These are phyloP conservation scores for Crucibulum parvulum DNA, from an alignment of 1,284 basidiomycete genomes.

Conservation along the genomic window DNA sequence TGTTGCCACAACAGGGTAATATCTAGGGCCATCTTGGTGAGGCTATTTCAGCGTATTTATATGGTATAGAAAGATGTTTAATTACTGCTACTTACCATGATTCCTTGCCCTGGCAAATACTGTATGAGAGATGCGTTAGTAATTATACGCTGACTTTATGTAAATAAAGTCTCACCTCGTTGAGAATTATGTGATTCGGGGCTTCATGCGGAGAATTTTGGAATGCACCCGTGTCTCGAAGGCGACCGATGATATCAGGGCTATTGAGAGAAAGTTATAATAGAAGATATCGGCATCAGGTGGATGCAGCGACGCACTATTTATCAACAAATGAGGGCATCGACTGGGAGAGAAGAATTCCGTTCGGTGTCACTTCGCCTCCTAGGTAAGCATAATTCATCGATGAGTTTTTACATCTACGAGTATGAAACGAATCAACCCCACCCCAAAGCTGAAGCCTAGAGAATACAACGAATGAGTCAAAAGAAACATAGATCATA, in stretches of 20 bases:
- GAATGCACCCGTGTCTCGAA: slow-evolving; percentile 70
- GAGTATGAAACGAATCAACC: not conserved
- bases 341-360: slow-evolving; percentile 63
- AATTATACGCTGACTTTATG: slow-evolving; percentile 15
- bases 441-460: slow-evolving; percentile 83
- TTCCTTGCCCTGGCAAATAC: slow-evolving; percentile 92
- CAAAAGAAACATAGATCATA: slow-evolving; percentile 3
- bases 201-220: slow-evolving; percentile 61
- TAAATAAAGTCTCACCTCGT: slow-evolving; percentile 60
- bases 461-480: slow-evolving; percentile 12
- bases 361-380: slow-evolving; percentile 70
- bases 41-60: slow-evolving; percentile 57
- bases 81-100: slow-evolving; percentile 66
- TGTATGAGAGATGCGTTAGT: slow-evolving; percentile 28
- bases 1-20: slow-evolving; percentile 89
- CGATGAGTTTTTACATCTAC: not conserved
- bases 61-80: slow-evolving; percentile 4
- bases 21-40: slow-evolving; percentile 92
- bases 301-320: slow-evolving; percentile 50
- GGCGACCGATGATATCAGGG: slow-evolving; percentile 78
- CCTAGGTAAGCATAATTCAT: slow-evolving; percentile 46
- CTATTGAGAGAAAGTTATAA: slow-evolving; percentile 47
- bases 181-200: slow-evolving; percentile 89
- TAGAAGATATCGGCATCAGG: not conserved
- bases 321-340: slow-evolving; percentile 70